Evolutionary conservation across 345 rosid genomes (phyloP).

Genomic region (Hibiscus tridactylites): DNA sequence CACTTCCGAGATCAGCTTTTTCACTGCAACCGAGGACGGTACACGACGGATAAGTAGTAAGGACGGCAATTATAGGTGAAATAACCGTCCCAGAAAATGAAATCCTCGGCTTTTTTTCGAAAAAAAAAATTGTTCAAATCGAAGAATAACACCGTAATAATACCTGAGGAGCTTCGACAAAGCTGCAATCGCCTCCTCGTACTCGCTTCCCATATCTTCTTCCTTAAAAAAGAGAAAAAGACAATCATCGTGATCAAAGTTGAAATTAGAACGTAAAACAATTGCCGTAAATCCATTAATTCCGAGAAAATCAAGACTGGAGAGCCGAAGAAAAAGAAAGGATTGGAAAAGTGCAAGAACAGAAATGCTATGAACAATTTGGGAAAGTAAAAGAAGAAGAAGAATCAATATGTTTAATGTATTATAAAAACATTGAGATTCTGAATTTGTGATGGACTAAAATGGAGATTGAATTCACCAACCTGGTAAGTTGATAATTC

Average conservation of each 20-base stretch:
- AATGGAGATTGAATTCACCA: background rate
- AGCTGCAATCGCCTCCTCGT: conserved; percentile 72
- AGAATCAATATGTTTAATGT: background rate
- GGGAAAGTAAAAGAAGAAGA: background rate
- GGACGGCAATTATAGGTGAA: background rate
- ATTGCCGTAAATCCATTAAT: background rate
- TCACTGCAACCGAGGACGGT: conserved; percentile 33
- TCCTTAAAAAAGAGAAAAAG: conserved; percentile 1
- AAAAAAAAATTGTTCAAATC: background rate
- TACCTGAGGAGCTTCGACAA: conserved; percentile 83
- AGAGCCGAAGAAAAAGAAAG: background rate
- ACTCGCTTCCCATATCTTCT: conserved; percentile 50
- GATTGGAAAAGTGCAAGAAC: background rate
- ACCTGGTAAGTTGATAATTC: background rate
- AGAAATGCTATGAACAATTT: background rate
- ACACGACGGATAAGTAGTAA: background rate
- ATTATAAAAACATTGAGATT: background rate
- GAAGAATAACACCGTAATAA: background rate
- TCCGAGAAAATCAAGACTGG: background rate
- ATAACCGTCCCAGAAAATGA: conserved; percentile 1
- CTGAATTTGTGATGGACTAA: background rate
- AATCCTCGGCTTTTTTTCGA: background rate
- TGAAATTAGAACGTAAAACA: background rate
- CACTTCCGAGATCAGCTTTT: conserved; percentile 48
- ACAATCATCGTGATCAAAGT: background rate